Evolutionary conservation across 2,329 filamentous ascomycete species (phyloP).

Genomic region (Pseudogymnoascus sp.): DNA sequence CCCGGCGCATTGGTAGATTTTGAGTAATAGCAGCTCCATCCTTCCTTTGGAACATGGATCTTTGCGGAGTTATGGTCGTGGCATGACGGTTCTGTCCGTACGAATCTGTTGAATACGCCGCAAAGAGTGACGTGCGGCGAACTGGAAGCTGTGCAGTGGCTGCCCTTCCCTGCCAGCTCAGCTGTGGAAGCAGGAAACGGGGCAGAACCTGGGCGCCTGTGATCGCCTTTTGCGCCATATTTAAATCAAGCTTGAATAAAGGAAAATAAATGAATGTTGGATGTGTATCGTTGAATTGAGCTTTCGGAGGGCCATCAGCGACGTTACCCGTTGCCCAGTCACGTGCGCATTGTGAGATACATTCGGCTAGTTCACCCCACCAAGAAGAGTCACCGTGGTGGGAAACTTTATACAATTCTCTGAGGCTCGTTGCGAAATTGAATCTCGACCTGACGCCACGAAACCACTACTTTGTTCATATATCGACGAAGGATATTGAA

Average conservation of each 20-base stretch:
- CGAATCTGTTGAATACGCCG: not conserved
- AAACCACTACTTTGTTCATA: constrained; percentile 5
- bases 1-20: constrained; percentile 24
- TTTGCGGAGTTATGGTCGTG: not conserved
- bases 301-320: constrained; percentile 1
- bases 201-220: constrained; percentile 22
- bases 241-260: constrained; percentile 7
- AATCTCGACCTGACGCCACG: not conserved
- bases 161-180: constrained; percentile 27
- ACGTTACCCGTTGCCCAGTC: constrained; percentile 3
- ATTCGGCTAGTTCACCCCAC: constrained; percentile 10
- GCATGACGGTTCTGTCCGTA: not conserved
- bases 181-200: constrained; percentile 27
- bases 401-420: constrained; percentile 11
- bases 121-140: not conserved
- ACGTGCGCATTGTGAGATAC: not conserved
- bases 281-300: not conserved
- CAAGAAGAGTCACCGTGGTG: constrained; percentile 10
- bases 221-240: constrained; percentile 24
- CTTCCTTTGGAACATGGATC: not conserved
- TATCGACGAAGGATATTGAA: constrained; percentile 8
- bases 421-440: constrained; percentile 9
- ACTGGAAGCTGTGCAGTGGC: constrained; percentile 15
- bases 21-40: not conserved
- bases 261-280: constrained; percentile 2